Evolutionary conservation across 2,329 filamentous ascomycete genomes (phyloP), one percentile per base, ranked within the genome.

Genomic region (Lachnellula cervina): DNA sequence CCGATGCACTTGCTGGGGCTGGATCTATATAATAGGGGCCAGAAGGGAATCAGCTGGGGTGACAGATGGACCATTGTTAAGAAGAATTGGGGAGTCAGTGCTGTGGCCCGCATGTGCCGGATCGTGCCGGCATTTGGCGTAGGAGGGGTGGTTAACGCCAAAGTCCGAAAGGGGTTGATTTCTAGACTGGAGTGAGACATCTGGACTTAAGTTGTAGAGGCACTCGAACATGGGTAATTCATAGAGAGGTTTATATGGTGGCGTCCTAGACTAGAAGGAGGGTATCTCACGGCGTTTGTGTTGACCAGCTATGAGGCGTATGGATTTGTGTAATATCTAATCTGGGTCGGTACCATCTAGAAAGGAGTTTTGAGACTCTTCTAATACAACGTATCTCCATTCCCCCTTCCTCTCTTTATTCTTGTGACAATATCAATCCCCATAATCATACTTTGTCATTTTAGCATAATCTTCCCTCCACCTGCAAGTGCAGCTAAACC

Each of bases 91-190:
- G 74, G 80, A 17, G 80, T 87, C 60, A 93, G 88, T 70, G 83
- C 83, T 32, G 72, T 82, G 55, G 91, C 92, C 25, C 76, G 91
- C 52, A 87, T 96, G 72, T 88, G 88, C 58, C 81, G 92, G 66
- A 96, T 96, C 64, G 80, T 96, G 2, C 91, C 91, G 17, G 91
- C 91, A 0, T 96, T 93, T 76, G 92, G 91, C 2, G 79, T 96
- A 13, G 92, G 91, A 0, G 91, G 91, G 0, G 89, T 96, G 11
- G 87, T 94, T 11, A 96, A 96, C 72, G 80, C 79, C 57, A 85
- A 88, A 66, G 77, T 93, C 45, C 79, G 91, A 64, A 77, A 74
- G 66, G 75, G 69, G 52, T 69, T 93, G 64, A 91, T 96, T 86
- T 75, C 74, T 63, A 78, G 70, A 64, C 68, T 89, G 56, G 79